Conservation (phyloP, 148 eudicot genomes). For the Agrostemma githago region DNA sequence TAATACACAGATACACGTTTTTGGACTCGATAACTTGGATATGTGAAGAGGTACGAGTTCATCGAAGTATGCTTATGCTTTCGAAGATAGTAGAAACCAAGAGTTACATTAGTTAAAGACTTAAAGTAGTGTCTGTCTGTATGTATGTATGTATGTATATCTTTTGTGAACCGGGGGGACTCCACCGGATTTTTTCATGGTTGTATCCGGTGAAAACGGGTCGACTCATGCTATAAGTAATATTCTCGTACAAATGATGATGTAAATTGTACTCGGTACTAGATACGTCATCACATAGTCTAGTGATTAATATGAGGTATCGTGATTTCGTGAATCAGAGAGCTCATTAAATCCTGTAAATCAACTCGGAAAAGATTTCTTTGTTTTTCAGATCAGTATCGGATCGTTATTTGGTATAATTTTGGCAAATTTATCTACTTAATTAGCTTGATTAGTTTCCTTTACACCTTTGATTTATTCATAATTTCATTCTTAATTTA, state of each 20-base stretch:
- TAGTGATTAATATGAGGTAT: too few relatives aligned
- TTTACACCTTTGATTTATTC: background rate
- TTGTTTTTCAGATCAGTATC: too few relatives aligned
- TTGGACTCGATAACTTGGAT: constrained; percentile 23
- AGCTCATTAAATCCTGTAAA: too few relatives aligned
- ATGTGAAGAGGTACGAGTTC: constrained; percentile 17
- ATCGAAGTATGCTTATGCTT: constrained; percentile 5
- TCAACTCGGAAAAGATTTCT: too few relatives aligned
- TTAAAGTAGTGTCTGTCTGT: too few relatives aligned
- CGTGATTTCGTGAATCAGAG: too few relatives aligned
- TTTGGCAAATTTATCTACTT: background rate
- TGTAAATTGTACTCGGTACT: too few relatives aligned
- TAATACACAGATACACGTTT: constrained; percentile 7
- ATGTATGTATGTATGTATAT: constrained; percentile 18
- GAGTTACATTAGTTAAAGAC: constrained; percentile 20
- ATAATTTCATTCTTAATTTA: background rate
- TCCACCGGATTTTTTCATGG: constrained; percentile 42
- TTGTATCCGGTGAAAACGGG: constrained; percentile 31
- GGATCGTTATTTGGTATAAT: background rate
- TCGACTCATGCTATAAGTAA: constrained; percentile 48
- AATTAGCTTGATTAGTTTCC: constrained; percentile 1
- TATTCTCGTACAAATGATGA: constrained; percentile 5
- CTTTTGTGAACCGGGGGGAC: constrained; percentile 27
- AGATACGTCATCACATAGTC: too few relatives aligned
- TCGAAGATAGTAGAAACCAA: constrained; percentile 10